Evolutionary conservation across 2,329 filamentous ascomycete genomes (phyloP).

Genomic region (Diplodia seriata): DNA sequence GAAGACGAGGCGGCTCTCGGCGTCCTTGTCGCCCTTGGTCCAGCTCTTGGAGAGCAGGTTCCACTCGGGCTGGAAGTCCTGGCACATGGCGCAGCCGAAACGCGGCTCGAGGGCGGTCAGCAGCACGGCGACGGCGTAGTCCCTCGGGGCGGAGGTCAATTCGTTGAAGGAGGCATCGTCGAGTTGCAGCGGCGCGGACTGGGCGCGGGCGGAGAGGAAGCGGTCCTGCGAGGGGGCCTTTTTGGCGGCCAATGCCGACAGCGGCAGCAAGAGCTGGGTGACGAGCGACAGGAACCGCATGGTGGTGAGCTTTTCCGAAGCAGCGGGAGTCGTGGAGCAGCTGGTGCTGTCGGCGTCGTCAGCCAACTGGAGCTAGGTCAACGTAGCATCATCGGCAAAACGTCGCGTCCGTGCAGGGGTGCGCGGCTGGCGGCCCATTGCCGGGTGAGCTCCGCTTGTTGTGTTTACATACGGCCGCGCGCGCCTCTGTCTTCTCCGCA

Average conservation of each 20-base stretch:
- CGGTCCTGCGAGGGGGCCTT: slow-evolving; percentile 65
- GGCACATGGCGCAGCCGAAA: slow-evolving; percentile 85
- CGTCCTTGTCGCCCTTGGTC: slow-evolving; percentile 81
- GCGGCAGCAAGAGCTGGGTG: slow-evolving; percentile 67
- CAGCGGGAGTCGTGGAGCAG: slow-evolving; percentile 10
- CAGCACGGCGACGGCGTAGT: slow-evolving; percentile 83
- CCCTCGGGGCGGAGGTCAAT: slow-evolving; percentile 76
- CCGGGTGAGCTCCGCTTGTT: neutral
- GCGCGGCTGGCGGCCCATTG: neutral
- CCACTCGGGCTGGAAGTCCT: slow-evolving; percentile 94
- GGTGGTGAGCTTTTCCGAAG: slow-evolving; percentile 45
- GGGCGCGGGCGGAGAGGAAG: slow-evolving; percentile 74
- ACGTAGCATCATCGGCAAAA: slow-evolving; percentile 9
- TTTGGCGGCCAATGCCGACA: slow-evolving; percentile 68
- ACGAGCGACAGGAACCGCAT: slow-evolving; percentile 72
- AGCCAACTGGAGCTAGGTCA: slow-evolving; percentile 23
- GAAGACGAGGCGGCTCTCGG: slow-evolving; percentile 76
- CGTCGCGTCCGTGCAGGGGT: slow-evolving; percentile 1
- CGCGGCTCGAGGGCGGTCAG: slow-evolving; percentile 84
- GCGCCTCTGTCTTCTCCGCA: neutral
- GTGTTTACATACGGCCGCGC: neutral
- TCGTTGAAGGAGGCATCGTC: slow-evolving; percentile 76
- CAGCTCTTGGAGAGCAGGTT: slow-evolving; percentile 85
- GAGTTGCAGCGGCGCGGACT: slow-evolving; percentile 77
- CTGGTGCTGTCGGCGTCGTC: slow-evolving; percentile 18